phyloP scores from a whole-genome alignment of 768 basidiomycete species.

The Mrakia frigida region DNA sequence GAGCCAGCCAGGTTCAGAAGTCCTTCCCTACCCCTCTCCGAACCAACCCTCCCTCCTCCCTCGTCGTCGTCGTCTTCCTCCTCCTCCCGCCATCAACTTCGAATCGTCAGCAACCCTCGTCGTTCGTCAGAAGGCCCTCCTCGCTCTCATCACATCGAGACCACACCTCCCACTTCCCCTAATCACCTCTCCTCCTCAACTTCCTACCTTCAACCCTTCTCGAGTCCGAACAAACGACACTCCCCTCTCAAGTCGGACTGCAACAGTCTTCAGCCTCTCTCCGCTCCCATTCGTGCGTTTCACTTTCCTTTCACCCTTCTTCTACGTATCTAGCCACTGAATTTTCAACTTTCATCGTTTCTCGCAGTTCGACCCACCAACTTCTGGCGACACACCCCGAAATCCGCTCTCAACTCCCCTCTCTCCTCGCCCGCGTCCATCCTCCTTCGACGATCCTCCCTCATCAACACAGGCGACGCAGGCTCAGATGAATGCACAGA shows the following conservation, averaged over 20 bases:
- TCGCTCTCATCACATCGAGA: neutral
- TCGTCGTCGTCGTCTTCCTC: neutral
- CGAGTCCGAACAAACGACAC: slow-evolving; percentile 8
- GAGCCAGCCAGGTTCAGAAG: slow-evolving; percentile 9
- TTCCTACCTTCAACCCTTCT: neutral
- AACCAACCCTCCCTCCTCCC: neutral
- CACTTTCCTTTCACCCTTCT: too few species aligned
- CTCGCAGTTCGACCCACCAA: slow-evolving; percentile 68
- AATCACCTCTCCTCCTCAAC: neutral
- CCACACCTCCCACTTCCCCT: neutral
- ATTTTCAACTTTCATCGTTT: neutral
- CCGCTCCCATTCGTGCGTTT: slow-evolving; percentile 12
- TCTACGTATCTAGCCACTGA: too few species aligned
- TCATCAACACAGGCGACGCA: slow-evolving; percentile 49
- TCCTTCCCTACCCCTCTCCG: neutral
- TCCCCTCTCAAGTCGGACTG: neutral
- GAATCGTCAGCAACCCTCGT: neutral
- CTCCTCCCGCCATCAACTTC: slow-evolving; percentile 2
- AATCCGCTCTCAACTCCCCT: slow-evolving; percentile 64
- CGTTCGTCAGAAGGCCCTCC: neutral
- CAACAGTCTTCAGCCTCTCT: neutral
- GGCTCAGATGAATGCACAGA: slow-evolving; percentile 30
- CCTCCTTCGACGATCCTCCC: slow-evolving; percentile 69
- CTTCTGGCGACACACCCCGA: slow-evolving; percentile 69
- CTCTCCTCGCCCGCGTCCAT: slow-evolving; percentile 69